Evolutionary conservation across 1,284 basidiomycete genomes (phyloP).

Genomic region (Taiwanofungus camphoratus): DNA sequence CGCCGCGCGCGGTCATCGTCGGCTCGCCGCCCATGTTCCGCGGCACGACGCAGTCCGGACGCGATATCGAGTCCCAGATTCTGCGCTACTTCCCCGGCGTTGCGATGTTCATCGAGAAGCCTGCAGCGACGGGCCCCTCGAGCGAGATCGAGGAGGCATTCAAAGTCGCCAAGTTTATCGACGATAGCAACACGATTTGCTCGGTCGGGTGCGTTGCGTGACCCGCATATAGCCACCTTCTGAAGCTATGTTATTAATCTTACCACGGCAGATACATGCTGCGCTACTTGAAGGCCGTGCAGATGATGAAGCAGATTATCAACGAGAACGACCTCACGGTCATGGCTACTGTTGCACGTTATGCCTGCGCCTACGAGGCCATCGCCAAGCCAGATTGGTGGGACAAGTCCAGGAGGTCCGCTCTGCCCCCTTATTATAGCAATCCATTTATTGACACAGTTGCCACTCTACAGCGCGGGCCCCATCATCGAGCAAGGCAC

Average conservation of each 20-base stretch:
- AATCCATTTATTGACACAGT: conserved; percentile 3
- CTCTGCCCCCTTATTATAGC: conserved; percentile 39
- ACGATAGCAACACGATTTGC: conserved; percentile 70
- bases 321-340: conserved; percentile 94
- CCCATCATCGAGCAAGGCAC: conserved; percentile 97
- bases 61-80: conserved; percentile 89
- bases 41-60: conserved; percentile 70
- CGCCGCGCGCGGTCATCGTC: conserved; percentile 77
- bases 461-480: conserved; percentile 54
- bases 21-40: conserved; percentile 94
- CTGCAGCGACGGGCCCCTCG: conserved; percentile 79
- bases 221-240: too few species aligned
- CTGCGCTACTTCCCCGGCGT: conserved; percentile 86
- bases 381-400: conserved; percentile 96
- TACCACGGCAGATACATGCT: conserved; percentile 71
- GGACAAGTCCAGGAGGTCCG: conserved; percentile 86
- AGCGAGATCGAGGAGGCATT: conserved; percentile 65
- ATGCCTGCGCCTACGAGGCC: conserved; percentile 89
- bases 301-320: conserved; percentile 97
- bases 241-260: neutral
- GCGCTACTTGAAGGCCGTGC: conserved; percentile 90
- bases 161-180: conserved; percentile 62
- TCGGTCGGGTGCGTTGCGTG: conserved; percentile 81
- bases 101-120: conserved; percentile 95
- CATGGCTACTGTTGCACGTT: conserved; percentile 95